These are phyloP conservation scores for Canna indica DNA, from an alignment of 176 grass and related monocot genomes.

Conservation along the genomic window DNA sequence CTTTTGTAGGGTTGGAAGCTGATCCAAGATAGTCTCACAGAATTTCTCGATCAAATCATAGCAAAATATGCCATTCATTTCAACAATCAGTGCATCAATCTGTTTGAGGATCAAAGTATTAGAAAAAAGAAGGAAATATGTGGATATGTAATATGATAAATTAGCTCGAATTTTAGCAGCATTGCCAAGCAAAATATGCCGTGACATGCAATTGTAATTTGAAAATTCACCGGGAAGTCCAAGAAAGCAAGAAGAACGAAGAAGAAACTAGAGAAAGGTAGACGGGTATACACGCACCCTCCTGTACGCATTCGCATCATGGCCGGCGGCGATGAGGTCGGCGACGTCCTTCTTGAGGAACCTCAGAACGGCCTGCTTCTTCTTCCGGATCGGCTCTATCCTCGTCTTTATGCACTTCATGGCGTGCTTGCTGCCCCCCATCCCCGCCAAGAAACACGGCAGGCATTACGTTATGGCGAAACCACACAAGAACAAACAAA, in stretches of 20 bases:
- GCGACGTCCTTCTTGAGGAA: constrained; percentile 88
- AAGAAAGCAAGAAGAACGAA: background rate
- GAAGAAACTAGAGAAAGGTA: background rate
- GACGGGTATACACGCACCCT: constrained; percentile 29
- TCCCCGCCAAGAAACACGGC: background rate
- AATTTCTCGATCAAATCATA: constrained; percentile 82
- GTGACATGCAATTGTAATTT: too few relatives aligned
- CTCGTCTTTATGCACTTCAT: constrained; percentile 68
- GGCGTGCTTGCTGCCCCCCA: constrained; percentile 57
- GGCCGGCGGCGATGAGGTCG: constrained; percentile 60
- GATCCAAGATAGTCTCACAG: constrained; percentile 55
- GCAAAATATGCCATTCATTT: constrained; percentile 66
- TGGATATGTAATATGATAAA: too few relatives aligned
- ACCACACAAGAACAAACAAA: background rate
- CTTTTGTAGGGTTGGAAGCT: constrained; percentile 65
- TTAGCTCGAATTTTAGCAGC: too few relatives aligned
- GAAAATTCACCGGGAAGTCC: too few relatives aligned
- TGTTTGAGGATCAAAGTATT: background rate
- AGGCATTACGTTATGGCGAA: background rate
- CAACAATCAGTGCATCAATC: constrained; percentile 60
- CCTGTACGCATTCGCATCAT: constrained; percentile 48
- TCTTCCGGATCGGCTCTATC: constrained; percentile 49
- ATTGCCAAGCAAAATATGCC: too few relatives aligned
- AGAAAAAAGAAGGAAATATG: too few relatives aligned
- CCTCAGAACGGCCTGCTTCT: constrained; percentile 56